These are phyloP conservation scores for Jacaranda copaia DNA, from an alignment of 257 asterid species.

Conservation along the genomic window DNA sequence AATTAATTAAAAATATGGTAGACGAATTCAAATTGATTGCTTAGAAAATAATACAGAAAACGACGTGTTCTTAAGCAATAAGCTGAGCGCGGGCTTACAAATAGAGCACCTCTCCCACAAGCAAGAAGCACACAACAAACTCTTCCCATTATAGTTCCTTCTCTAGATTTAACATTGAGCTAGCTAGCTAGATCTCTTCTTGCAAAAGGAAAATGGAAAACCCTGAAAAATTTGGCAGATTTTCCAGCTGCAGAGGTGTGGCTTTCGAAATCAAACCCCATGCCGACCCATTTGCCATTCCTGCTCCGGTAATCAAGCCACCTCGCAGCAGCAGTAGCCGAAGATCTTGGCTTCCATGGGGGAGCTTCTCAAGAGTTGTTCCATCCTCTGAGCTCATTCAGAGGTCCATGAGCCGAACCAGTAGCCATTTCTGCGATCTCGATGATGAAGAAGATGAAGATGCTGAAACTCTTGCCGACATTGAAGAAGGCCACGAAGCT, in stretches of 20 bases:
- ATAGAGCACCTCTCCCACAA: slow-evolving; percentile 19
- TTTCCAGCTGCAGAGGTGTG: slow-evolving; percentile 79
- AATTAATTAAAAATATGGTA: not conserved
- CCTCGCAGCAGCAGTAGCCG: slow-evolving; percentile 43
- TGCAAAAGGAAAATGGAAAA: slow-evolving; percentile 40
- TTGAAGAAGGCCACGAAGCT: slow-evolving; percentile 56
- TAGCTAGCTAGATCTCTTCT: not conserved
- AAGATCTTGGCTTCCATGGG: slow-evolving; percentile 56
- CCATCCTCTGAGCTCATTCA: slow-evolving; percentile 50
- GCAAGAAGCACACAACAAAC: not conserved
- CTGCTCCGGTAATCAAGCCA: slow-evolving; percentile 25
- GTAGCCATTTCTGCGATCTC: slow-evolving; percentile 81
- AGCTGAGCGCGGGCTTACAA: slow-evolving; percentile 13
- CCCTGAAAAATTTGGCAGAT: slow-evolving; percentile 44
- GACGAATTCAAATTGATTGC: not conserved
- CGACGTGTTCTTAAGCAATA: not conserved
- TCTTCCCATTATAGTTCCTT: not conserved
- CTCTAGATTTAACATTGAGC: not conserved
- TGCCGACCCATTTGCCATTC: slow-evolving; percentile 51
- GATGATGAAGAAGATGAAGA: slow-evolving; percentile 36
- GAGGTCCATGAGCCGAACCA: slow-evolving; percentile 61
- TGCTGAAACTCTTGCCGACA: slow-evolving; percentile 38
- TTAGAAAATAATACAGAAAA: not conserved
- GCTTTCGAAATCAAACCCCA: slow-evolving; percentile 79
- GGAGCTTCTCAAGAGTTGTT: slow-evolving; percentile 42